Base-by-base conservation (phyloP, 2,329 filamentous ascomycete species). In the Cordyceps javanica region DNA sequence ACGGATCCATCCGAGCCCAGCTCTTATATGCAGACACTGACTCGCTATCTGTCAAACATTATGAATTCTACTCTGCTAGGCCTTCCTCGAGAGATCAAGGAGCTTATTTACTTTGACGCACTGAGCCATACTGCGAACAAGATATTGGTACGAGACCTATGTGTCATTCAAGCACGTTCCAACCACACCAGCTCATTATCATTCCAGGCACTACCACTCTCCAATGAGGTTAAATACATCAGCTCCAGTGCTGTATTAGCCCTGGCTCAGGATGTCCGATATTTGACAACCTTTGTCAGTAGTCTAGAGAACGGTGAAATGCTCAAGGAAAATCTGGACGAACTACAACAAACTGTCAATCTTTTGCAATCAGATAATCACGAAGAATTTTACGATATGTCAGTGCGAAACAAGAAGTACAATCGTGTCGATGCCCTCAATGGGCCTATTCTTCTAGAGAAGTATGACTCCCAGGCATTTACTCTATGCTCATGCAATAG, bases 371-470 rank as follows among this genome's bases (percentile, higher is more conserved):
- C 82, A 1, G 91, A 96, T 41, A 96, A 96, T 65, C 85, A 90
- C n/a, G 92, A 97, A 63, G 93, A 97, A 71, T 99, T 96, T 72
- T 99, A 94, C 70, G 94, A 99, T 68, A 88, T 94, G 51, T 89
- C 88, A 5, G 89, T 88, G 14, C 80, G 91, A 54, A 96, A 97
- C 73, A 92, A 89, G 75, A 95, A 96, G 70, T 99, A 96, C 69
- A 89, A 91, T 16, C 87, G 91, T 55, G 95, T 99, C 34, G 91
- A 97, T 73, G 89, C 90, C 54, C 79, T 95, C 70, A 95, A 95
- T 69, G 94, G 93, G 0, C 91, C 92, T 0, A 78, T 90, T 41
- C 70, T 99, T 61, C 73, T 99, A n/a, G 93, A 97, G 75, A 99
- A 99, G 89, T 90, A 80, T 63, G 79, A 66, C 8, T n/a, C 7